Conservation (phyloP, 257 asterid species). For the Nicotiana obtusifolia region DNA sequence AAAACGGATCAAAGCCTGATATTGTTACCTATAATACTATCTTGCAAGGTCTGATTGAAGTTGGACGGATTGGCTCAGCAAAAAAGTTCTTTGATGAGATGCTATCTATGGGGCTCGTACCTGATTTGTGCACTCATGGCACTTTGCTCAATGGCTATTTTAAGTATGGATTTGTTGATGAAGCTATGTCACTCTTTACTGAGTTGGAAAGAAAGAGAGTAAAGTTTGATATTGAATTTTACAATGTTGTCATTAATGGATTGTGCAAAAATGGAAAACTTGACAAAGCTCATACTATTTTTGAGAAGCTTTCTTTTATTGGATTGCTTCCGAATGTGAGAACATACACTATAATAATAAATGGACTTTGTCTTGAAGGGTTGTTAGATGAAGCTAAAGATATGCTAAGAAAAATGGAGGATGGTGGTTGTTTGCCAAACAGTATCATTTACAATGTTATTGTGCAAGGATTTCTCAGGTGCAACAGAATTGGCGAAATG, state of each 20-base stretch:
- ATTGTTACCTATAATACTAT: not conserved
- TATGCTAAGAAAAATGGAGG: not conserved
- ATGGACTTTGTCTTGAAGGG: not conserved
- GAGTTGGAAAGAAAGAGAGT: not conserved
- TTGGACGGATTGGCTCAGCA: not conserved
- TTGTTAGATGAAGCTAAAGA: not conserved
- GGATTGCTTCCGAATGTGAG: not conserved
- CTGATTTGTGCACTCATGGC: not conserved
- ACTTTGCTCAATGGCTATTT: conserved; percentile 11
- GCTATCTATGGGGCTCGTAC: not conserved
- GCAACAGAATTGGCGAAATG: not conserved
- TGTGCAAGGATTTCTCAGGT: conserved; percentile 5
- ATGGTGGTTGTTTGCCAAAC: not conserved
- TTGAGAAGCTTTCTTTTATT: not conserved
- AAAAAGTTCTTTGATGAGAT: not conserved
- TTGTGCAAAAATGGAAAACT: conserved; percentile 5
- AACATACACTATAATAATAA: not conserved
- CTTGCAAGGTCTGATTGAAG: not conserved
- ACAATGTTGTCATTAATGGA: conserved; percentile 5
- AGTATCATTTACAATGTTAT: not conserved
- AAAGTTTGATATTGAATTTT: not conserved
- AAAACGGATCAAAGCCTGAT: not conserved
- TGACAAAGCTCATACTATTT: not conserved
- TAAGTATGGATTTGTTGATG: conserved; percentile 9
- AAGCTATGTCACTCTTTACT: not conserved